Conservation (phyloP, 75 land plant genomes). For the Pinus tabuliformis region DNA sequence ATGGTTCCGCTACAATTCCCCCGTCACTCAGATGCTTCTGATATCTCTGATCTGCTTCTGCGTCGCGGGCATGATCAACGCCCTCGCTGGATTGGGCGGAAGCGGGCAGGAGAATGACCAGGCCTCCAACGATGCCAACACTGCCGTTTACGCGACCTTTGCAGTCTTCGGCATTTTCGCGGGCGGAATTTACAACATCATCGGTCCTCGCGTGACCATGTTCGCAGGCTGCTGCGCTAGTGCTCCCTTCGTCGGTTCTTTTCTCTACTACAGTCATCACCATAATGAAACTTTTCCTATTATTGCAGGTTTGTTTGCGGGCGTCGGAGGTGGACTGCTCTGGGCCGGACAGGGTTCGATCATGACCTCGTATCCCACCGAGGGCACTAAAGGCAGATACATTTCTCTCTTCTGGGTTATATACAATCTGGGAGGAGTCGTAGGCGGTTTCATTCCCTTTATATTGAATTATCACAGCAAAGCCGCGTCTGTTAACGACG, state of each 20-base stretch:
- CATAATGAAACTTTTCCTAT: too few relatives aligned
- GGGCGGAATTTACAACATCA: slow-evolving; percentile 39
- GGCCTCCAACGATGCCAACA: slow-evolving; percentile 12
- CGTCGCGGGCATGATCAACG: too few relatives aligned
- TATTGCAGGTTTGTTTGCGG: too few relatives aligned
- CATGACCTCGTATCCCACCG: too few relatives aligned
- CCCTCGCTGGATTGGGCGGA: too few relatives aligned
- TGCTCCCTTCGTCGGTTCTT: neutral
- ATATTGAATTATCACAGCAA: slow-evolving; percentile 56
- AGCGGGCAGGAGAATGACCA: too few relatives aligned
- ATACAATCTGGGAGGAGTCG: slow-evolving; percentile 86
- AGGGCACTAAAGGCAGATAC: too few relatives aligned
- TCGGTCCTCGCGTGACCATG: slow-evolving; percentile 43
- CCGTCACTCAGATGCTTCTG: too few relatives aligned
- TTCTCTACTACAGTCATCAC: too few relatives aligned
- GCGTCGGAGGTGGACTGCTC: too few relatives aligned
- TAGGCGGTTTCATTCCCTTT: slow-evolving; percentile 87
- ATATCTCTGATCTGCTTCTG: too few relatives aligned
- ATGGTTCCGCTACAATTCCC: too few relatives aligned
- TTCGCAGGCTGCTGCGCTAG: slow-evolving; percentile 60
- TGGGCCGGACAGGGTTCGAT: slow-evolving; percentile 4
- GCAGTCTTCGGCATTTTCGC: slow-evolving; percentile 33
- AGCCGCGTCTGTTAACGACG: slow-evolving; percentile 51
- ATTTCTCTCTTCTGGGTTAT: slow-evolving; percentile 80
- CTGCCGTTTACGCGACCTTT: slow-evolving; percentile 38